Evolutionary conservation across 2,329 filamentous ascomycete species (phyloP), one percentile per base, ranked within the genome.

Genomic region (Fusarium tanahbumbuense): DNA sequence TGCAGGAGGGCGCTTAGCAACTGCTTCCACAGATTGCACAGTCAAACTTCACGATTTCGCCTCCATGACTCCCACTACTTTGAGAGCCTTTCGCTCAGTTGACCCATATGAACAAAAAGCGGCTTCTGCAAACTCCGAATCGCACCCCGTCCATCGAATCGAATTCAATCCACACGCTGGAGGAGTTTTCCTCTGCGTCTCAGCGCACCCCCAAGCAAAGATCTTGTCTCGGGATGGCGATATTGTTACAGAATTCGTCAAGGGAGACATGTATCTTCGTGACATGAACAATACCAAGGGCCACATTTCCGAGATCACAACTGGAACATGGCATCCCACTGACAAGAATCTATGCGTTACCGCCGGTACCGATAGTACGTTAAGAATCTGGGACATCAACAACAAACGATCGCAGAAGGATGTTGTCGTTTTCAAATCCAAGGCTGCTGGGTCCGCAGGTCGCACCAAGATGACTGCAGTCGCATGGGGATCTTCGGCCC

Each of bases 281-380:
- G 96, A 99, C 79, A 97, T 98, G 92, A 89, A 98, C 81, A 94
- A 98, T 78, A 99, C 96, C 7, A 98, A 98, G 78, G 96, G 96
- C 2, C 96, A 99, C 80, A 90, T 98, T 55, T 94, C 94, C 6
- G 96, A 98, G 80, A 88, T 98, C 42, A 94, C 93, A 6, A 92
- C 91, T 23, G 95, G 93, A 23, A 92, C 91, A 41, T 99, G 96
- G 96, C 93, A 95, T 80, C 96, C 96, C 1, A 90, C 90, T 4
- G 91, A 98, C 78, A 90, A 87, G 76, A 94, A 97, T 72, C 75
- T 94, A 1, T 97, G 93, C 77, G 91, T 95, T 27, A 99, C 96
- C 3, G 94, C 94, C 41, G 94, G 94, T 10, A 97, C 94, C 11
- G 96, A 99, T 79, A 98, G 95, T 78, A 99, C 96, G 2, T 82